Conservation (phyloP, 106 monocot species). For the Acorus gramineus region DNA sequence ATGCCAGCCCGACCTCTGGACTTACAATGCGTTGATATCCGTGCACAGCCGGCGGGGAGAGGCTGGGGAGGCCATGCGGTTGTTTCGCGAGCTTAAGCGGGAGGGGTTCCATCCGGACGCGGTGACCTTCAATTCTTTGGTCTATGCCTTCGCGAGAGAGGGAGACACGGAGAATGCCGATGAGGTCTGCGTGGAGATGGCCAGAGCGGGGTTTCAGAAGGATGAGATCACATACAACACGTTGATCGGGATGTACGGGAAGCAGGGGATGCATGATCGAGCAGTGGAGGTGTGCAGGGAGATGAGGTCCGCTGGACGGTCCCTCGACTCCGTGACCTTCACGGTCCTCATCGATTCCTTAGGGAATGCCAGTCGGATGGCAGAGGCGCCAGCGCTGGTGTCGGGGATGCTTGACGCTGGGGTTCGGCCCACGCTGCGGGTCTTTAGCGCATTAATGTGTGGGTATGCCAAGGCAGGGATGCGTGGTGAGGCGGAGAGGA, state of each 20-base stretch:
- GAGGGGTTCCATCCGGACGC: constrained; percentile 77
- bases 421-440: constrained; percentile 62
- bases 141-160: constrained; percentile 69
- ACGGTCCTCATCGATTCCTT: constrained; percentile 84
- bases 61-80: constrained; percentile 34
- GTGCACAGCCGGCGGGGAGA: constrained; percentile 60
- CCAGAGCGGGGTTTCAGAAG: constrained; percentile 57
- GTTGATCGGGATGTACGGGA: constrained; percentile 96
- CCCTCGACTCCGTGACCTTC: constrained; percentile 79
- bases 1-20: constrained; percentile 89
- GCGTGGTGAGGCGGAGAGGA: constrained; percentile 55
- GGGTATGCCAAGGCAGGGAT: constrained; percentile 83
- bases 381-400: constrained; percentile 70
- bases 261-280: constrained; percentile 50
- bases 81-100: constrained; percentile 49
- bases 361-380: constrained; percentile 54
- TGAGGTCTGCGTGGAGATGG: constrained; percentile 63
- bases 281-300: constrained; percentile 50
- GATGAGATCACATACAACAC: constrained; percentile 96
- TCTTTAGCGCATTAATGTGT: constrained; percentile 84
- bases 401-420: constrained; percentile 55
- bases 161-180: constrained; percentile 40
- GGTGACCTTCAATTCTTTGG: constrained; percentile 82
- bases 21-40: constrained; percentile 85
- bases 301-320: constrained; percentile 57